A percentile compares a stretch with the other conserved stretches of the same genome.
Evolutionary conservation across 2,329 filamentous ascomycete genomes (phyloP).

Genomic region (Fusarium sp.): DNA sequence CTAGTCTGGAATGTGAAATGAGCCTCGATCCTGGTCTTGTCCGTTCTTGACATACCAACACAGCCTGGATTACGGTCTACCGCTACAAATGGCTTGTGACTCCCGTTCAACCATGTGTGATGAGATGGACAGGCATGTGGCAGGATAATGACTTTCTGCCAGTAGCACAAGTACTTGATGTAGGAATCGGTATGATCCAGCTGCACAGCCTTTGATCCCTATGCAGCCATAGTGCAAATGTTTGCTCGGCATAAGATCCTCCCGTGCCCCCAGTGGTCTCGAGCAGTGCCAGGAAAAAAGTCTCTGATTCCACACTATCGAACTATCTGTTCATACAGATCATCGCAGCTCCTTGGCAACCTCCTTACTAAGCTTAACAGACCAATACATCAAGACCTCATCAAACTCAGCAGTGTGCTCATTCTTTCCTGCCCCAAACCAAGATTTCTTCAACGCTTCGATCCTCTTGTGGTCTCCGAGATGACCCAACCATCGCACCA

Average conservation of each 20-base stretch:
- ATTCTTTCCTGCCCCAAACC: conserved; percentile 6
- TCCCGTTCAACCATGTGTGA: neutral
- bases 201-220: fast-evolving
- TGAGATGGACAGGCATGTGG: neutral
- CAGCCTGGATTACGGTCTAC: fast-evolving
- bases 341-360: neutral
- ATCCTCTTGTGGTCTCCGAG: fast-evolving
- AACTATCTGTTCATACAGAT: neutral
- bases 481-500: conserved; percentile 12
- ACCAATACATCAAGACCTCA: conserved; percentile 8
- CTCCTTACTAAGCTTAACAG: conserved; percentile 1
- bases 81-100: no score
- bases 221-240: no score
- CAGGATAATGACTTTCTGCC: no score
- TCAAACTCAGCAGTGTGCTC: conserved; percentile 12
- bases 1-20: neutral
- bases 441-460: neutral
- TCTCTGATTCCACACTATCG: neutral
- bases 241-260: neutral
- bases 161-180: no score
- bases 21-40: neutral
- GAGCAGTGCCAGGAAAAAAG: no score
- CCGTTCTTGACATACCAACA: no score
- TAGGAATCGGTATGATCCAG: no score
- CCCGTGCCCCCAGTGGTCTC: neutral